Conservation (phyloP, 169 alveolate genomes). For the Cryptosporidium bovis region DNA sequence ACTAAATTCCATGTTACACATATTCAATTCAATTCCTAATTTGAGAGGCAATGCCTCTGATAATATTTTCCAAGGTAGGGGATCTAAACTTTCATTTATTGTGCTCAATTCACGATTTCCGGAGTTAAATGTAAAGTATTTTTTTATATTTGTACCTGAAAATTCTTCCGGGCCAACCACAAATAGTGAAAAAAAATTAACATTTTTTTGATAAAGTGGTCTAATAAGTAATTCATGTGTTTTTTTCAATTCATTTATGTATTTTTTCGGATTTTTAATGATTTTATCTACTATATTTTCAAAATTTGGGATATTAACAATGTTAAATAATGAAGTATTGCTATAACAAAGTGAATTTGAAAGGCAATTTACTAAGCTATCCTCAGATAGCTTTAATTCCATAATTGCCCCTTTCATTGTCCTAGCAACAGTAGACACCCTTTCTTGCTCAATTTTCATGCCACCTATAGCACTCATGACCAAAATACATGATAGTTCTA, state of each 20-base stretch:
- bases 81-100: not conserved
- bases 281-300: slow-evolving; percentile 11
- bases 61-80: slow-evolving; percentile 51
- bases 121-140: not conserved
- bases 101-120: not conserved
- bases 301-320: slow-evolving; percentile 45
- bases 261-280: slow-evolving; percentile 32
- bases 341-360: slow-evolving; percentile 56
- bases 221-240: slow-evolving; percentile 13
- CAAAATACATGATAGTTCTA: slow-evolving; percentile 30
- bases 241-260: slow-evolving; percentile 4
- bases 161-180: slow-evolving; percentile 18
- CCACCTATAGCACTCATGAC: slow-evolving; percentile 58
- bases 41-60: slow-evolving; percentile 32
- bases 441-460: slow-evolving; percentile 18
- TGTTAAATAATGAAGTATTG: slow-evolving; percentile 20
- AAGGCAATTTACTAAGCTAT: slow-evolving; percentile 18
- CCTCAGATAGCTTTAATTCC: slow-evolving; percentile 45
- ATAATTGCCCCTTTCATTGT: slow-evolving; percentile 28
- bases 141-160: not conserved
- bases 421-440: slow-evolving; percentile 51
- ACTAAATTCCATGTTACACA: not conserved
- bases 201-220: slow-evolving; percentile 1
- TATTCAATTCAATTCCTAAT: slow-evolving; percentile 25
- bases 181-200: slow-evolving; percentile 39